Base-by-base conservation (phyloP, 208 protist genomes). In the Trypanosoma theileri region DNA sequence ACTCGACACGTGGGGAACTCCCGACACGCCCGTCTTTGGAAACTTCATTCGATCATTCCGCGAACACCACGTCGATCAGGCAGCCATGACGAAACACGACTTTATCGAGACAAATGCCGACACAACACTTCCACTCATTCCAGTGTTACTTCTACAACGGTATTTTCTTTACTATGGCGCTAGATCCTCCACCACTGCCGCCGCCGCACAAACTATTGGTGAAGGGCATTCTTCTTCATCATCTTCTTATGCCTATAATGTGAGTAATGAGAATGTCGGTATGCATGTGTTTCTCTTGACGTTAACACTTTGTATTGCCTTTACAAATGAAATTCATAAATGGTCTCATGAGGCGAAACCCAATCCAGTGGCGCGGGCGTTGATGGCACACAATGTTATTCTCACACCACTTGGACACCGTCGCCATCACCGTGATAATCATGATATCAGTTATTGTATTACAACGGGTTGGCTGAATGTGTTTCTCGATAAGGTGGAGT, bases 321-420 rank as follows among this genome's bases (percentile, higher is more conserved):
- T 97, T 31, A 98, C 95, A 9, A 98, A 98, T 69, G 91, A 98
- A 59, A 94, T 97, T 51, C 95, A 98, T 76, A 98, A 98, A 81
- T 97, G 91, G 95, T 86, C 92, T 14, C 95, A 98, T 72, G 82
- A 89, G 66, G 71, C 82, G 26, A 82, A 85, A 69, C 86, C 87
- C 61, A 81, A 87, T 19, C 22, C 59, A 3, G 40, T 80, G 12
- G 89, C 94, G 31, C 79, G 75, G 10, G 73, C 80, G 42, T 60
- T 96, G 22, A 96, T 96, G 81, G 64, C 75, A 13, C 68, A 71
- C 16, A 76, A 84, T 65, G 60, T 98, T 54, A 69, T 98, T 40
- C 83, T 98, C 21, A 92, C 90, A 40, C 87, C 89, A 16, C 71
- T 79, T 31, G 77, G 79, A 42, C 95, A 98, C 83, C 88, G 87